A percentile compares a stretch with the other conserved stretches of the same genome.
Conservation (phyloP, 352 stramenopile genomes). For the Elongisporangium senticosum region DNA sequence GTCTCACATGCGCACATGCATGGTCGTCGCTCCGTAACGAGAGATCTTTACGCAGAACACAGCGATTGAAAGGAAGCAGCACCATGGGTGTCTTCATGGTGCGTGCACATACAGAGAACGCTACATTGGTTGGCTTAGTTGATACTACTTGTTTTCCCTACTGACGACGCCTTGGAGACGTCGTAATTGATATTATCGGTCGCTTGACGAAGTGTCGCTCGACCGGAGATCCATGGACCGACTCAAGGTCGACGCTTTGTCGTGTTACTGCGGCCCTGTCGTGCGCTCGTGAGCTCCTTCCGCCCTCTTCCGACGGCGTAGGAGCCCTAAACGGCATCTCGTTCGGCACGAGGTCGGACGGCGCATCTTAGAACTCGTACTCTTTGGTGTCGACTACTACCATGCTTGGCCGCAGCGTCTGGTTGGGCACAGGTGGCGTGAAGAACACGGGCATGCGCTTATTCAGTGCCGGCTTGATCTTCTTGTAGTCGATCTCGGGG, state of each 20-base stretch:
- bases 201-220: not conserved
- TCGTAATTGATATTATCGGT: constrained; percentile 1
- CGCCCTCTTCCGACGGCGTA: not conserved
- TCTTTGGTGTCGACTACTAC: constrained; percentile 41
- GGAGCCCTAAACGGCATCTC: not conserved
- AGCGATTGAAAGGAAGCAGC: not conserved
- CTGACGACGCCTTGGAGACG: not conserved
- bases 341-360: not conserved
- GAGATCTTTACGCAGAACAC: not conserved
- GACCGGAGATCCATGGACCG: not conserved
- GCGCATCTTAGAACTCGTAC: constrained; percentile 44
- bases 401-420: constrained; percentile 37
- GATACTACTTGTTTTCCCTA: constrained; percentile 2
- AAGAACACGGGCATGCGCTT: constrained; percentile 70
- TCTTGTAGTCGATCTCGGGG: constrained; percentile 35
- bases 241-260: not conserved
- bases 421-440: constrained; percentile 26
- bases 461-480: constrained; percentile 49
- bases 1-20: constrained; percentile 66
- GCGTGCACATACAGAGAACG: not conserved
- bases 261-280: not conserved
- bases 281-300: not conserved
- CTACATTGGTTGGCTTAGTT: constrained; percentile 1
- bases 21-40: constrained; percentile 13
- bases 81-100: not conserved